phyloP scores from a whole-genome alignment of 768 basidiomycete genomes.

The Naganishia kalamii region DNA sequence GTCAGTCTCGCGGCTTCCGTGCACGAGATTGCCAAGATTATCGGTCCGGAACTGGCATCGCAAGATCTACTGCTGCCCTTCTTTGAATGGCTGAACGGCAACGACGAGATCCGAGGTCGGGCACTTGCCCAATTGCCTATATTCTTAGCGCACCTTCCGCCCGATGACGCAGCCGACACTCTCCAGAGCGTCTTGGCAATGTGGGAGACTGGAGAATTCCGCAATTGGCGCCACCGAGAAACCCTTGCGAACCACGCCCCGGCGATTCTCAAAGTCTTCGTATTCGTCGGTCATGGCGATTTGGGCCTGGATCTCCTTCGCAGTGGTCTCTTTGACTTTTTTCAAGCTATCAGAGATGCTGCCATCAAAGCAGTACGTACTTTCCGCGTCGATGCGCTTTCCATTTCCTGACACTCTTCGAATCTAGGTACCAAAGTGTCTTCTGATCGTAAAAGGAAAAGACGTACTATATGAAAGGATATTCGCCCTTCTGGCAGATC shows the following conservation, averaged over 20 bases:
- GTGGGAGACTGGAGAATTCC: conserved; percentile 59
- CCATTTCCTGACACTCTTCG: neutral
- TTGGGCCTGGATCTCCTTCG: conserved; percentile 56
- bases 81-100: conserved; percentile 54
- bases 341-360: conserved; percentile 77
- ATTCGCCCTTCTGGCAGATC: conserved; percentile 50
- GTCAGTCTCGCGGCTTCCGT: conserved; percentile 78
- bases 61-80: conserved; percentile 65
- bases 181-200: conserved; percentile 39
- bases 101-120: conserved; percentile 67
- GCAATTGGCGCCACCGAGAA: conserved; percentile 76
- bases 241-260: conserved; percentile 57
- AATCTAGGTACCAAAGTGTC: conserved; percentile 32
- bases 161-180: conserved; percentile 49
- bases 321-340: conserved; percentile 64
- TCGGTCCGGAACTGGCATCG: conserved; percentile 63
- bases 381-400: conserved; percentile 19
- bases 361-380: conserved; percentile 61
- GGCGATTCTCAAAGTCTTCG: conserved; percentile 48
- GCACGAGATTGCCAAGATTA: conserved; percentile 79
- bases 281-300: conserved; percentile 49
- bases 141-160: conserved; percentile 56
- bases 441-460: conserved; percentile 33
- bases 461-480: conserved; percentile 29
- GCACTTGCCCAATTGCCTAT: conserved; percentile 61